A percentile compares a stretch with the other conserved stretches of the same genome.
These are phyloP conservation scores for Urostyla sp. DNA, from an alignment of 73 alveolate species.

Conservation along the genomic window DNA sequence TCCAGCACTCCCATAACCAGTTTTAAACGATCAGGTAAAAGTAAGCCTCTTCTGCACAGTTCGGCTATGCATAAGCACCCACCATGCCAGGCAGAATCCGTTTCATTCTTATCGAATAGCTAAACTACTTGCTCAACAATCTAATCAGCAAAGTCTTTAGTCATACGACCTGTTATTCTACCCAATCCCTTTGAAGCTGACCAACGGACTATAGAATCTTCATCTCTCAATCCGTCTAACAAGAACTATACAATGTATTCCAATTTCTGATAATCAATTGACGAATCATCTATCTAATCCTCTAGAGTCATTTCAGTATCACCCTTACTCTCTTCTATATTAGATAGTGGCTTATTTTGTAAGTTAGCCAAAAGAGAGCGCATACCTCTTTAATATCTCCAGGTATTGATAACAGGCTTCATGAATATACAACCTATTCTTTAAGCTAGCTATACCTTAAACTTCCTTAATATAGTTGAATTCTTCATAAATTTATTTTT, in stretches of 20 bases:
- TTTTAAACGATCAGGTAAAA: constrained; percentile 90
- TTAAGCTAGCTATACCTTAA: constrained; percentile 79
- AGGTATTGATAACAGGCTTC: constrained; percentile 89
- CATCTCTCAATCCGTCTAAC: constrained; percentile 85
- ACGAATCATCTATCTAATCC: constrained; percentile 81
- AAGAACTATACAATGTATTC: constrained; percentile 85
- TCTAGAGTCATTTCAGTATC: constrained; percentile 67
- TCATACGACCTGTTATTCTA: constrained; percentile 88
- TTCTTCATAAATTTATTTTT: constrained; percentile 53
- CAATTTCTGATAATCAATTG: constrained; percentile 77
- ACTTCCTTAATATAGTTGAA: constrained; percentile 74
- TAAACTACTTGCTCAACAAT: constrained; percentile 84
- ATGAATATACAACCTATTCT: constrained; percentile 88
- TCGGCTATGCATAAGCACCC: constrained; percentile 98
- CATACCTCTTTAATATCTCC: constrained; percentile 90
- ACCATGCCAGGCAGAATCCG: constrained; percentile 92
- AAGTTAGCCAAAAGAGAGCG: constrained; percentile 61
- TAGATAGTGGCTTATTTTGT: constrained; percentile 33
- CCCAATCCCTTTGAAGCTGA: constrained; percentile 98
- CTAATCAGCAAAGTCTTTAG: constrained; percentile 92
- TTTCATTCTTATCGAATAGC: constrained; percentile 88
- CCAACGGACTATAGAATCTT: constrained; percentile 96
- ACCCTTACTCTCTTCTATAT: constrained; percentile 22
- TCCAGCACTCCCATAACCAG: constrained; percentile 73
- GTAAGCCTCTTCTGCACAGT: constrained; percentile 97